Base-by-base conservation (phyloP, 2,329 filamentous ascomycete species). In the Fonsecaea nubica region DNA sequence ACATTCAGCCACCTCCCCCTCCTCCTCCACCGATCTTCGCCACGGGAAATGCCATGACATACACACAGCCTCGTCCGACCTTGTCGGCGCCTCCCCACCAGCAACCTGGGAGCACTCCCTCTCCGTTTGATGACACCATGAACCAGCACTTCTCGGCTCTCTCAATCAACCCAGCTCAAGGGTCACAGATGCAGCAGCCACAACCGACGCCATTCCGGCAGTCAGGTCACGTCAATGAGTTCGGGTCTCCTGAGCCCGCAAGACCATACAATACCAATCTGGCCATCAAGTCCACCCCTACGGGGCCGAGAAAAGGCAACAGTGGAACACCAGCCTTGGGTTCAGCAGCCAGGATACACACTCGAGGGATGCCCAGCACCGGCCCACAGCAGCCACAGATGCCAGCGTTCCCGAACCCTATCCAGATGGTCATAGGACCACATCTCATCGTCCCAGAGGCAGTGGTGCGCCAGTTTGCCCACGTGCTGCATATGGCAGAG, bases 401-500 rank as follows among this genome's bases (percentile, higher is more conserved):
- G 50, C 60, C 60, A 25, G 15, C 33, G 25, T 55, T 62, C 32
- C 21, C 21, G 15, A 62, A 48, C 40, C 36, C 50, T 25, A 56
- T 62, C 50, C 21, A 52, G 1, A 30, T 62, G 52, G 57, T 56
- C 40, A 32, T 33, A n/a, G 38, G 40, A 2, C 36, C 55, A 32
- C 52, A 21, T 32, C 42, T 52, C 50, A 36, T 33, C 18, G 21
- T 32, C 3, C n/a, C 42, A 30, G 32, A 40, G 15, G 48, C 45
- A 5, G 48, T 67, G 48, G 35, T 38, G 12, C 48, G 15, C 18
- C 48, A 59, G 18, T 64, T 68, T 25, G 42, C 33, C 32, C 40
- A 66, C 8, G 60, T 72, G 21, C 53, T 68, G 35, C 45, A 58
- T 32, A 68, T 67, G 65, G 56, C 62, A 9, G 60, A 71, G 18